Evolutionary conservation across 1,284 basidiomycete genomes (phyloP).

Genomic region (Papiliotrema terrestris): DNA sequence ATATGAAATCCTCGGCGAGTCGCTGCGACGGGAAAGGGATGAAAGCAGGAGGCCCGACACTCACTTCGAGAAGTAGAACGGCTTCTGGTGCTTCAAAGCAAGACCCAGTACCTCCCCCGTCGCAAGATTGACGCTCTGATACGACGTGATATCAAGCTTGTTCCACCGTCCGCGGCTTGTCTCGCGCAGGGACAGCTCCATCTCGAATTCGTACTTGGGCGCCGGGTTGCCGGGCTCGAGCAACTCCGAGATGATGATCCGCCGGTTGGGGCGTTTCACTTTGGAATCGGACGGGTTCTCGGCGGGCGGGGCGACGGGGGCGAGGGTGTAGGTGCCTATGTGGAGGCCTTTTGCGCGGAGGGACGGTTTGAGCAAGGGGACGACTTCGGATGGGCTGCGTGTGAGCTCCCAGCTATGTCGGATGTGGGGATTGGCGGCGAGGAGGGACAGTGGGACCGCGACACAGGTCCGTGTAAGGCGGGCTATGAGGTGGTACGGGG

Average conservation of each 20-base stretch:
- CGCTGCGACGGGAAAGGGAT: not conserved
- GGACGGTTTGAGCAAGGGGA: constrained; percentile 70
- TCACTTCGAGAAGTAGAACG: constrained; percentile 86
- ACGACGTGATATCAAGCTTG: constrained; percentile 70
- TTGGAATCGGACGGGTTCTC: constrained; percentile 59
- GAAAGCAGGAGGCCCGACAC: constrained; percentile 12
- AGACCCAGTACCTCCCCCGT: constrained; percentile 72
- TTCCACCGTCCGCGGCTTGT: constrained; percentile 84
- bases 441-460: too few species aligned
- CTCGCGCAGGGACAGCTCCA: constrained; percentile 74
- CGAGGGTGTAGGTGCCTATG: constrained; percentile 42
- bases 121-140: constrained; percentile 68
- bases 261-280: constrained; percentile 1
- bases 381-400: constrained; percentile 63
- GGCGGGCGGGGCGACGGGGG: constrained; percentile 21
- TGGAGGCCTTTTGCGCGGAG: constrained; percentile 69
- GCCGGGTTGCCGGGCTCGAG: constrained; percentile 39
- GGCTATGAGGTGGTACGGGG: too few species aligned
- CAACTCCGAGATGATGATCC: constrained; percentile 38
- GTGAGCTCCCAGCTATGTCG: too few species aligned
- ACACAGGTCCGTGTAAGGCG: too few species aligned
- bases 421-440: too few species aligned
- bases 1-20: not conserved
- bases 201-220: constrained; percentile 74
- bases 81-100: constrained; percentile 73